A percentile compares a stretch with the other conserved stretches of the same genome.
Evolutionary conservation across 2,329 filamentous ascomycete genomes (phyloP).

Genomic region (Alternaria sp.): DNA sequence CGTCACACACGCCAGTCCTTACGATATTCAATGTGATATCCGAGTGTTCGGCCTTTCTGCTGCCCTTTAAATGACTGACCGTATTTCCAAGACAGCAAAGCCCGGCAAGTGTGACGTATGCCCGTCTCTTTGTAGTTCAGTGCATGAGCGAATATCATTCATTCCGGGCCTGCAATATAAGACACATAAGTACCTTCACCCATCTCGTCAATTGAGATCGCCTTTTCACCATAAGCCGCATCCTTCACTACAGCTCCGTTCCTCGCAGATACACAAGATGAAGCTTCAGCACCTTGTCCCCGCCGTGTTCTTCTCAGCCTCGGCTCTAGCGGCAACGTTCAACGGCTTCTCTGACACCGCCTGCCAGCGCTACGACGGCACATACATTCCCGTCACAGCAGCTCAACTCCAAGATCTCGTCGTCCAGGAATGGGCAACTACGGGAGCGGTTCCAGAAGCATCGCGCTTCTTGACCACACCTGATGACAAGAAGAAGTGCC

Average conservation of each 20-base stretch:
- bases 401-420: neutral
- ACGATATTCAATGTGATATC: neutral
- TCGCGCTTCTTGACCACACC: neutral
- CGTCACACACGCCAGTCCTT: neutral
- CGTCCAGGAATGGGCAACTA: neutral
- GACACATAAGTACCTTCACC: neutral
- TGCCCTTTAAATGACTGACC: neutral
- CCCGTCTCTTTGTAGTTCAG: neutral
- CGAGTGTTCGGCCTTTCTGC: neutral
- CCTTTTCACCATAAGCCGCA: neutral
- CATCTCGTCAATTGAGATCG: no score
- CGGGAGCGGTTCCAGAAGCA: neutral
- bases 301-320: neutral
- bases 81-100: neutral
- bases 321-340: neutral
- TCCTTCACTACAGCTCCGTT: neutral
- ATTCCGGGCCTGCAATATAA: neutral
- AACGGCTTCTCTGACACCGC: neutral
- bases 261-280: neutral
- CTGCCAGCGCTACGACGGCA: neutral
- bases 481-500: neutral
- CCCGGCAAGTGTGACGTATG: neutral
- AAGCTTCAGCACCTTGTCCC: neutral
- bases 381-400: neutral
- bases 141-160: neutral